These are phyloP conservation scores for Aspergillus luchuensis DNA, from an alignment of 2,329 filamentous ascomycete species.

Conservation along the genomic window DNA sequence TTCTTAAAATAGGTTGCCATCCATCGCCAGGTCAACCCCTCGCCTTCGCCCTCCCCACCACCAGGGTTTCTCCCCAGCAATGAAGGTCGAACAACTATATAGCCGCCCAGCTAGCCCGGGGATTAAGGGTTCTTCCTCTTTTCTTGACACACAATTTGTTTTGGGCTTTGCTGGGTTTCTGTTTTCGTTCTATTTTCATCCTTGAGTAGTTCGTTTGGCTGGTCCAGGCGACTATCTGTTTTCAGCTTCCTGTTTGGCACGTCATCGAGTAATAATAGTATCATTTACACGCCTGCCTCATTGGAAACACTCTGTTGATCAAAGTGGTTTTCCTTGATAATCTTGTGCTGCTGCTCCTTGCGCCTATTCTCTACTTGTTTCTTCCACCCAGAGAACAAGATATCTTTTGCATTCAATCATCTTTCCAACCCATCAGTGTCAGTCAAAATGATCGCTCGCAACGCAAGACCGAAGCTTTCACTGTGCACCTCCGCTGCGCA, in stretches of 20 bases:
- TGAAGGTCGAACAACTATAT: slow-evolving; percentile 29
- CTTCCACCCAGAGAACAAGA: neutral
- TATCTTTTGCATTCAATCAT: slow-evolving; percentile 7
- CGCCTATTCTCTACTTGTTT: slow-evolving; percentile 4
- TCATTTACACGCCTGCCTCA: slow-evolving; percentile 24
- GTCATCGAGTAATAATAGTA: slow-evolving; percentile 28
- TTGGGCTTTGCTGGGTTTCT: slow-evolving; percentile 33
- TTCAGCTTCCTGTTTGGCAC: slow-evolving; percentile 1
- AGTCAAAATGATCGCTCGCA: slow-evolving; percentile 36
- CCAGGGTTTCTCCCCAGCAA: neutral
- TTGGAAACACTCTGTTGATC: slow-evolving; percentile 40
- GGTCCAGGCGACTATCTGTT: slow-evolving; percentile 41
- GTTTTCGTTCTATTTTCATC: slow-evolving; percentile 38
- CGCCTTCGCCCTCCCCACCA: slow-evolving; percentile 3
- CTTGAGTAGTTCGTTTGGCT: slow-evolving; percentile 42
- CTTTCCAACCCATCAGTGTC: slow-evolving; percentile 10
- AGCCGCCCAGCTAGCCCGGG: slow-evolving; percentile 33
- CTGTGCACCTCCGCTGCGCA: slow-evolving; percentile 47
- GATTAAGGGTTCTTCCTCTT: slow-evolving; percentile 17
- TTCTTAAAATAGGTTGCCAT: slow-evolving; percentile 2
- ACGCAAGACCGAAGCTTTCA: slow-evolving; percentile 50
- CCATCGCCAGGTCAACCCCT: neutral
- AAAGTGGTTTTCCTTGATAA: slow-evolving; percentile 24
- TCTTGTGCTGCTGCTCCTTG: slow-evolving; percentile 13
- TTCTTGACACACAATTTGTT: slow-evolving; percentile 35